A percentile compares a stretch with the other conserved stretches of the same genome.
Conservation (phyloP, 108 stramenopile genomes). For the Thalassiosira profunda region DNA sequence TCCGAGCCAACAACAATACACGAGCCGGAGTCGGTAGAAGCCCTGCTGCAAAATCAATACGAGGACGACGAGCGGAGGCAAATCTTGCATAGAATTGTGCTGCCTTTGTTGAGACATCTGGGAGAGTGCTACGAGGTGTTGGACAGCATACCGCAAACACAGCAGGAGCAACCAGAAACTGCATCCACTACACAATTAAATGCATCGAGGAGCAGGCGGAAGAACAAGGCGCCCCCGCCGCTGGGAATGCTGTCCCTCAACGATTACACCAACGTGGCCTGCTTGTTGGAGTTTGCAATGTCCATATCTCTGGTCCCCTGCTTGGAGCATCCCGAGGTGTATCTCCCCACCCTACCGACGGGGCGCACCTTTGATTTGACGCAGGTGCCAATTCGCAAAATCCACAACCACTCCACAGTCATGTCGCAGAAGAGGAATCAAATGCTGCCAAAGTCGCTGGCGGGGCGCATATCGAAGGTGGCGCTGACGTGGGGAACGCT, state of each 20-base stretch:
- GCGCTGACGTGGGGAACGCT: conserved; percentile 53
- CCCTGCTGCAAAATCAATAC: conserved; percentile 5
- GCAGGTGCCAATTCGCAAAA: conserved; percentile 1
- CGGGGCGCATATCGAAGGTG: conserved; percentile 65
- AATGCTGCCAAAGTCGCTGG: conserved; percentile 71
- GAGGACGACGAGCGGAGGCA: conserved; percentile 33
- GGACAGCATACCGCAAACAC: conserved; percentile 21
- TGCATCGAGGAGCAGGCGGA: conserved; percentile 2
- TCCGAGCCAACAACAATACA: background rate
- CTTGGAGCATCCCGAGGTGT: conserved; percentile 50
- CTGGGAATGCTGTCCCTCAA: conserved; percentile 79
- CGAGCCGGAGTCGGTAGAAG: background rate
- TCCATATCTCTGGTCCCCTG: conserved; percentile 64
- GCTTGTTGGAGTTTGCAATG: conserved; percentile 72
- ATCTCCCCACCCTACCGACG: conserved; percentile 8
- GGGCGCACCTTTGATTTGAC: background rate
- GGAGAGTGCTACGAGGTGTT: conserved; percentile 33
- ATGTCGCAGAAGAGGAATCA: conserved; percentile 21
- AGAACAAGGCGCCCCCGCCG: conserved; percentile 63
- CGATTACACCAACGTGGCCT: conserved; percentile 87
- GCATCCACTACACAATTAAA: background rate
- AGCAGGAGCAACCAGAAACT: conserved; percentile 1
- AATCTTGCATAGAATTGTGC: conserved; percentile 29
- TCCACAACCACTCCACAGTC: conserved; percentile 12
- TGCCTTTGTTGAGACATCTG: conserved; percentile 36